These are phyloP conservation scores for Alternaria brassicae DNA, from an alignment of 2,329 filamentous ascomycete species.

Conservation along the genomic window DNA sequence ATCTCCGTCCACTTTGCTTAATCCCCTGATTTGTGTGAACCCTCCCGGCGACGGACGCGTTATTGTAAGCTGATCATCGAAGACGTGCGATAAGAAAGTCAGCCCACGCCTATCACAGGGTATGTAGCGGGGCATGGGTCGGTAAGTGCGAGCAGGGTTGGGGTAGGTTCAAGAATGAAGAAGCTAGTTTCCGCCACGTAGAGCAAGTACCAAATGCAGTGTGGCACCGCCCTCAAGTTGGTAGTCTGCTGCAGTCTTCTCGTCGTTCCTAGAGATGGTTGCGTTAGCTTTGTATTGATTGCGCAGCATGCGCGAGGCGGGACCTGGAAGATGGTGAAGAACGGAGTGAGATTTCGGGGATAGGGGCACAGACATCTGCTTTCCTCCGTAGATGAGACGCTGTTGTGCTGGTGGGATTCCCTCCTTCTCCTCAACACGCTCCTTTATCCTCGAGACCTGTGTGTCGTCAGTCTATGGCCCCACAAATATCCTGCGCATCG, in stretches of 20 bases:
- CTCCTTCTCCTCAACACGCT: conserved; percentile 98
- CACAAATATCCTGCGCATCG: fast-evolving
- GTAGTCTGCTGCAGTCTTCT: conserved; percentile 92
- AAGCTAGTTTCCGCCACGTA: conserved; percentile 72
- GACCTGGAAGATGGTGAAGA: too few species aligned
- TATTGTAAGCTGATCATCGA: background rate
- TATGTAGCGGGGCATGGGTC: background rate
- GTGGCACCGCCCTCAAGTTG: conserved; percentile 90
- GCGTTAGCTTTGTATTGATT: conserved; percentile 9
- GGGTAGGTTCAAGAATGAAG: background rate
- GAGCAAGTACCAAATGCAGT: conserved; percentile 91
- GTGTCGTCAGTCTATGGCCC: conserved; percentile 15
- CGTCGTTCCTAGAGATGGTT: conserved; percentile 76
- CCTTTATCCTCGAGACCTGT: conserved; percentile 94
- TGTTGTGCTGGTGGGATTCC: conserved; percentile 97
- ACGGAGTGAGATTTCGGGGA: background rate
- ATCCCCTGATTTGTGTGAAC: background rate
- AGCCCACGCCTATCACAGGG: background rate
- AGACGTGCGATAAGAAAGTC: background rate
- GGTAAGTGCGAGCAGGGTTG: background rate
- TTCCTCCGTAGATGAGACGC: conserved; percentile 93
- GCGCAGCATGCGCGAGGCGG: background rate
- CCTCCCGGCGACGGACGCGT: background rate
- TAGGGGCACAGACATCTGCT: conserved; percentile 78
- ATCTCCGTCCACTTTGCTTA: background rate